Percentiles rank a stretch among this genome's conserved stretches.
Evolutionary conservation across 345 rosid species (phyloP).

Genomic region (Syzygium grande): DNA sequence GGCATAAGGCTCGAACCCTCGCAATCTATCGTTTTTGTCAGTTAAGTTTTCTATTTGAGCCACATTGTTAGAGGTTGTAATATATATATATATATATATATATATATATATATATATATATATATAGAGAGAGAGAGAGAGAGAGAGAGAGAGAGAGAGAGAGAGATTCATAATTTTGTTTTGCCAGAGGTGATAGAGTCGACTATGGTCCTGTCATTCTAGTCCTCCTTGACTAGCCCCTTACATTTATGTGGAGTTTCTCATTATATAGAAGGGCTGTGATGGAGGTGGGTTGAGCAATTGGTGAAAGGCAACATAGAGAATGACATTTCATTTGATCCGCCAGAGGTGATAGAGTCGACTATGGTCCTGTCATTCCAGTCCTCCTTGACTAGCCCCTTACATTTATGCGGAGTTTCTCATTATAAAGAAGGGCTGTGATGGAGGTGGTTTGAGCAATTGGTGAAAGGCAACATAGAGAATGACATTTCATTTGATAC

Average conservation of each 20-base stretch:
- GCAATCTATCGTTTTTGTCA: not conserved
- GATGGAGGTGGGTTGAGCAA: not conserved
- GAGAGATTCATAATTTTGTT: not conserved
- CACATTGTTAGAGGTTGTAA: not conserved
- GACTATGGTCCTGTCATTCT: not conserved
- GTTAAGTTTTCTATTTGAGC: not conserved
- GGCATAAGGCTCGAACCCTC: not conserved
- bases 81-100: not conserved
- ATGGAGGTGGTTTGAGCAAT: not conserved
- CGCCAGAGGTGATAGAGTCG: not conserved
- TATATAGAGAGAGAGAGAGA: no score
- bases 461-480: not conserved
- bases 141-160: no score
- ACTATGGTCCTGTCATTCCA: not conserved
- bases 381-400: not conserved
- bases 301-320: not conserved
- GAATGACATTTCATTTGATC: not conserved
- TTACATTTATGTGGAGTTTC: no score
- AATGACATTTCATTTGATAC: not conserved
- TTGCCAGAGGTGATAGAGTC: not conserved
- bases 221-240: not conserved
- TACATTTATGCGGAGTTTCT: no score
- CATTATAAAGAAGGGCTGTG: not conserved
- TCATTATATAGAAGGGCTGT: not conserved
- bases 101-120: no score